A percentile compares a stretch with the other conserved stretches of the same genome.
These are phyloP conservation scores for Lablab purpureus DNA, from an alignment of 306 rosid species.

Conservation along the genomic window DNA sequence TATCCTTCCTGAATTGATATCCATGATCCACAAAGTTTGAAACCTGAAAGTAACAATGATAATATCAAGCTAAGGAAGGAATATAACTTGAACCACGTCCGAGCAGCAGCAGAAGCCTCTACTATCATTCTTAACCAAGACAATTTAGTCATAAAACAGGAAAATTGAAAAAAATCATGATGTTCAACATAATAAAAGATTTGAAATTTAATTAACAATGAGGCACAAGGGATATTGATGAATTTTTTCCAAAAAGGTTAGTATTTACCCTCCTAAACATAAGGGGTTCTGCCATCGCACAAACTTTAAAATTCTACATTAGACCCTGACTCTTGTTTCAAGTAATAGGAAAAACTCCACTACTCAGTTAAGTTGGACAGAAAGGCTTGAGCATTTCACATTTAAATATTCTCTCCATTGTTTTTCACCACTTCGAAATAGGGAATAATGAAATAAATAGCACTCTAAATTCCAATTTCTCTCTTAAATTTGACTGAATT, in stretches of 20 bases:
- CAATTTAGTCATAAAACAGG: background rate
- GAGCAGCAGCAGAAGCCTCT: conserved; percentile 22
- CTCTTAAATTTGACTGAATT: conserved; percentile 2
- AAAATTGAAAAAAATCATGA: conserved; percentile 9
- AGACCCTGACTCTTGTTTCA: background rate
- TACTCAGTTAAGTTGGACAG: conserved; percentile 4
- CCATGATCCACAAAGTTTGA: conserved; percentile 75
- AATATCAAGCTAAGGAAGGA: background rate
- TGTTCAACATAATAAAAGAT: background rate
- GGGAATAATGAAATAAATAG: conserved; percentile 3
- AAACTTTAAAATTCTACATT: conserved; percentile 1
- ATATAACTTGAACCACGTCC: conserved; percentile 31
- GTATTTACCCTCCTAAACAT: background rate
- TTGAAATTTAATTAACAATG: conserved; percentile 26
- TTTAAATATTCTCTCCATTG: background rate
- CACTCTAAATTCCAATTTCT: conserved; percentile 10
- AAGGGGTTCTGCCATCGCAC: background rate
- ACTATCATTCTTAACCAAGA: conserved; percentile 1
- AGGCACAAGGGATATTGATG: background rate
- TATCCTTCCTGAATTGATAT: conserved; percentile 66
- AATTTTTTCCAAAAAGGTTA: background rate
- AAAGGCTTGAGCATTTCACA: background rate
- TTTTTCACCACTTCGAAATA: conserved; percentile 8
- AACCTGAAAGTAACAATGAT: conserved; percentile 59
- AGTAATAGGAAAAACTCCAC: background rate